A percentile compares a stretch with the other conserved stretches of the same genome.
phyloP scores from a whole-genome alignment of 495 filamentous ascomycete genomes.

The Penicillium canariense region DNA sequence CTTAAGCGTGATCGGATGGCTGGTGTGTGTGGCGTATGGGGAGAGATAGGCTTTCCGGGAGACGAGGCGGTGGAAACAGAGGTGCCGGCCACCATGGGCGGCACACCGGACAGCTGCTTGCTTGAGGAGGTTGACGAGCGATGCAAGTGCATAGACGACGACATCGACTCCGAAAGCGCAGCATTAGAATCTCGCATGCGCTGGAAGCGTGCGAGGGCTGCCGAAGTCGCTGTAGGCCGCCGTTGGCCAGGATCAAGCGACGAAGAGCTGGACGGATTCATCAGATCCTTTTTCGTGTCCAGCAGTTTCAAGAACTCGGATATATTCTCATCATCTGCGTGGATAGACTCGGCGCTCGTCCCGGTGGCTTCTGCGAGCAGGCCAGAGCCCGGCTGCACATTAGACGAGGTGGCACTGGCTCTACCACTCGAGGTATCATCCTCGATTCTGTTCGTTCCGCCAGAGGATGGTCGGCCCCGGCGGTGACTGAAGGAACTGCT shows the following conservation, averaged over 20 bases:
- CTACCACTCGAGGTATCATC: slow-evolving; percentile 91
- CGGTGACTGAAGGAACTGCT: slow-evolving; percentile 89
- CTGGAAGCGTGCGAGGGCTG: slow-evolving; percentile 74
- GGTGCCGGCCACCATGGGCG: slow-evolving; percentile 77
- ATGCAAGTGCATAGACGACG: slow-evolving; percentile 76
- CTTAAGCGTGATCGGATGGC: slow-evolving; percentile 90
- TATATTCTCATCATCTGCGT: slow-evolving; percentile 86
- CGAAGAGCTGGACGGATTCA: slow-evolving; percentile 58
- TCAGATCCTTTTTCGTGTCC: slow-evolving; percentile 74
- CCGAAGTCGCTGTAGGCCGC: slow-evolving; percentile 55
- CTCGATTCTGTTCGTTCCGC: slow-evolving; percentile 66
- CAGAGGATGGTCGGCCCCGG: slow-evolving; percentile 70
- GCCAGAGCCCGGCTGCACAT: slow-evolving; percentile 80
- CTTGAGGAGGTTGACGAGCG: slow-evolving; percentile 82
- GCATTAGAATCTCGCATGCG: slow-evolving; percentile 84
- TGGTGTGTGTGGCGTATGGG: slow-evolving; percentile 91
- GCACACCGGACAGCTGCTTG: slow-evolving; percentile 77
- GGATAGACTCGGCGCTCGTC: slow-evolving; percentile 74
- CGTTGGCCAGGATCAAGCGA: slow-evolving; percentile 57
- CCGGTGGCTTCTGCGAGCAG: slow-evolving; percentile 71
- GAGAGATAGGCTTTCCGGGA: slow-evolving; percentile 86
- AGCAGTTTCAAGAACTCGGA: slow-evolving; percentile 87
- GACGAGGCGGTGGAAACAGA: slow-evolving; percentile 84
- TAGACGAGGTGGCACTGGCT: slow-evolving; percentile 77
- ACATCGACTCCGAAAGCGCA: slow-evolving; percentile 82